phyloP scores from a whole-genome alignment of 805 yeast genomes.

The Saturnispora dispora region DNA sequence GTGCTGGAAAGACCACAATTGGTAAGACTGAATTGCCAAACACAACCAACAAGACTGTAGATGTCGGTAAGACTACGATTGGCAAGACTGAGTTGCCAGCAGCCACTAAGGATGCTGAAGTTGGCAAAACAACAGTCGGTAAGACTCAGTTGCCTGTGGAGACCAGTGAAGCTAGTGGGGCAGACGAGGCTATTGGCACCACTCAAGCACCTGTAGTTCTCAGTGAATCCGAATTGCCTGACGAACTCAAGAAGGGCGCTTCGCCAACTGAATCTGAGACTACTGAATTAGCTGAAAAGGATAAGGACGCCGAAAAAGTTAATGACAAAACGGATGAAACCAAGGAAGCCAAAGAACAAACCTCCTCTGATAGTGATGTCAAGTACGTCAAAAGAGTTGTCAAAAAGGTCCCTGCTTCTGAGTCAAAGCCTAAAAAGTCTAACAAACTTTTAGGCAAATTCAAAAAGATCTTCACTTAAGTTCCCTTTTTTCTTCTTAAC shows the following conservation, averaged over 20 bases:
- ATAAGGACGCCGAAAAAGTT: no score
- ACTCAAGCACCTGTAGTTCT: background rate
- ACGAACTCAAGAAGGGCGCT: background rate
- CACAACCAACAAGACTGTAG: background rate
- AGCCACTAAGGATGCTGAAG: background rate
- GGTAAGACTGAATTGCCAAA: background rate
- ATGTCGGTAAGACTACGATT: conserved; percentile 1
- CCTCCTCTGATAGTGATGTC: conserved; percentile 7
- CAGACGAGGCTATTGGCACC: background rate
- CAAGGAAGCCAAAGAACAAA: conserved; percentile 6
- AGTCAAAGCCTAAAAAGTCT: background rate
- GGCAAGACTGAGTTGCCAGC: conserved; percentile 20
- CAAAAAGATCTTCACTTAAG: conserved; percentile 1
- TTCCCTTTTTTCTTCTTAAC: background rate
- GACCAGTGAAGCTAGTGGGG: background rate
- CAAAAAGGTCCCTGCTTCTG: conserved; percentile 9
- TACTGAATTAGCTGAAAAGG: no score
- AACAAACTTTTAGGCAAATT: background rate
- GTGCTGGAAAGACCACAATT: conserved; percentile 17
- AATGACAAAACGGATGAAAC: background rate
- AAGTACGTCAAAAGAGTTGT: conserved; percentile 35
- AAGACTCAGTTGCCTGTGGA: background rate
- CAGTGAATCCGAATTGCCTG: background rate
- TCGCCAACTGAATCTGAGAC: background rate
- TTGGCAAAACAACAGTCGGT: background rate